Evolutionary conservation across 176 grass and related monocot species (phyloP), one percentile per base, ranked within the genome.

Genomic region (Poa annua): DNA sequence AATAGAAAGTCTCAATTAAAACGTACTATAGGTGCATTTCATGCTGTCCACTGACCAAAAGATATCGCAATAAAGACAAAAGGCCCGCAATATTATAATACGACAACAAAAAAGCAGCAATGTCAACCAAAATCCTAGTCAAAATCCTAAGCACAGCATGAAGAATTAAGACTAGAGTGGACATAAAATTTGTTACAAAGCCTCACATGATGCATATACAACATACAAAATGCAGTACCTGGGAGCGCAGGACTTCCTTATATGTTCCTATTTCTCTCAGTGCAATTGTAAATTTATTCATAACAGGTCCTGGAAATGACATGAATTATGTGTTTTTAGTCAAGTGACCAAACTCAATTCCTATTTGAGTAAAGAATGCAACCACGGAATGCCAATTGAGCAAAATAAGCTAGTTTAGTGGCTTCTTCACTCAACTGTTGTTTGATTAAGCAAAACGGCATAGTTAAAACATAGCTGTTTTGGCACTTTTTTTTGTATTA

Each of bases 241-340:
- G 97, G 61, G 97, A 99, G 64, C 89, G 91, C 49, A 99, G 57
- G 49, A 99, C 93, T 88, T 99, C 97, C 81, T 96, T 99, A 59
- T 99, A 99, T 72, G 97, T 99, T 75, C 93, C 97, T 66, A 99
- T 92, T 94, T 99, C 97, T 88, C 89, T 94, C 86, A 99, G 93
- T 42, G 94, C 88, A 90, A 93, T 91, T 66, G 93, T 99, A 88
- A 94, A 99, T 81, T 99, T 99, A 41, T 79, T 86, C 91, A 99
- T 94, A 66, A 99, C 93, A 74, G 97, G 97, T 26, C 97, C 97
- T 99, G 87, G 29, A 83, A 86, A 81, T 42, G 57, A 87, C 26
- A 81, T 42, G 33, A 88, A 76, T 77, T 77, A 16, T 33, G 76
- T 81, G 80, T 88, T 56, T 13, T 57, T 71, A 75, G 20, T 74